Evolutionary conservation across 1,139 yeast species (phyloP).

Genomic region (Blastobotrys malaysiensis): DNA sequence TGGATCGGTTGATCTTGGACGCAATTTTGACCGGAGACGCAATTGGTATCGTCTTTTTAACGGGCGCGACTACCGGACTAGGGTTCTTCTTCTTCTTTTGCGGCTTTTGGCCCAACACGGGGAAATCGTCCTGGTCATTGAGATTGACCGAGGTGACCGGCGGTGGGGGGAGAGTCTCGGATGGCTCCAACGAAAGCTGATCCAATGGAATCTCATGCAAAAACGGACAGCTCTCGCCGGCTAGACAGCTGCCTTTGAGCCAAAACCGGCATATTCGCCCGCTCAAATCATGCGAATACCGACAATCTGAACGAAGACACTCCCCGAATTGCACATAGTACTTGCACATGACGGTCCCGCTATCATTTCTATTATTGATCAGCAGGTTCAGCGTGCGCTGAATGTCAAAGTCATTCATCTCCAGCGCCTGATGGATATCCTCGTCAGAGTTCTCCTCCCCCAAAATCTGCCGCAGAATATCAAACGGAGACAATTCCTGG

Average conservation of each 20-base stretch:
- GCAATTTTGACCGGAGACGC: constrained; percentile 1
- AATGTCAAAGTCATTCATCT: constrained; percentile 32
- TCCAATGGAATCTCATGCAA: constrained; percentile 34
- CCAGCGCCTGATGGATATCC: constrained; percentile 30
- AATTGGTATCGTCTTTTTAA: constrained; percentile 3
- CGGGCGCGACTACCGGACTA: too few species aligned
- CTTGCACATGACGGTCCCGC: constrained; percentile 33
- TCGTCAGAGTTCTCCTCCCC: constrained; percentile 29
- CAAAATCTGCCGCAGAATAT: constrained; percentile 29
- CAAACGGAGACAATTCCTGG: constrained; percentile 28
- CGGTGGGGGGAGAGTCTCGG: neutral
- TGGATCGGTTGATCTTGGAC: constrained; percentile 16
- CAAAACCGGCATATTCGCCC: constrained; percentile 40
- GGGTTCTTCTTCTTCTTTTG: constrained; percentile 9
- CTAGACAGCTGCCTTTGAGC: constrained; percentile 39
- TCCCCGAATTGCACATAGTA: constrained; percentile 37
- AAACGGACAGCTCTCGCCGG: constrained; percentile 38
- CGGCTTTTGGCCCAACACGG: constrained; percentile 23
- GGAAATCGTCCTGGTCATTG: constrained; percentile 25
- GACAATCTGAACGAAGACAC: constrained; percentile 41
- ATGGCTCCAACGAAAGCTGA: neutral
- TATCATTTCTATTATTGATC: constrained; percentile 13
- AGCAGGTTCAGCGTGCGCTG: constrained; percentile 24
- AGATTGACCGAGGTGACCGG: constrained; percentile 3
- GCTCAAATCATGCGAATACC: constrained; percentile 40